Evolutionary conservation across 768 basidiomycete genomes (phyloP).

Genomic region (Psilocybe subaeruginosa): DNA sequence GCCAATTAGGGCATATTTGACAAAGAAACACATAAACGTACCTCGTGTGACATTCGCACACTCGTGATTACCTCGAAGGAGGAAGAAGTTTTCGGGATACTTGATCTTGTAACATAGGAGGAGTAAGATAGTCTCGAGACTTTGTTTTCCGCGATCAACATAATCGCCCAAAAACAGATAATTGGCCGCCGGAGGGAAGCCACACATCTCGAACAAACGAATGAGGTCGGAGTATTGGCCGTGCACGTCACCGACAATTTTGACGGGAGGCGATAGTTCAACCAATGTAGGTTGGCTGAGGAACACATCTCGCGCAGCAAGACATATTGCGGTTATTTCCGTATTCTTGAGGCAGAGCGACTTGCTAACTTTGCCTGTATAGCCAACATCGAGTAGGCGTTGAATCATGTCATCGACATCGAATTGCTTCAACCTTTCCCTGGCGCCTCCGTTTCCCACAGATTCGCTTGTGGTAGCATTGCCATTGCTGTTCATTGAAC

Average conservation of each 20-base stretch:
- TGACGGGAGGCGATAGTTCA: constrained; percentile 96
- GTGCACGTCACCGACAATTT: constrained; percentile 99
- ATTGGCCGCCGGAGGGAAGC: constrained; percentile 95
- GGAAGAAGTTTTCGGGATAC: constrained; percentile 99
- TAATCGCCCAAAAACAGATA: constrained; percentile 99
- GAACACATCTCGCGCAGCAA: constrained; percentile 95
- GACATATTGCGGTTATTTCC: constrained; percentile 93
- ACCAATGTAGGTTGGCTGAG: constrained; percentile 96
- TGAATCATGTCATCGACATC: constrained; percentile 99
- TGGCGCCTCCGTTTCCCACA: constrained; percentile 45
- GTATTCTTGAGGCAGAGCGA: constrained; percentile 93
- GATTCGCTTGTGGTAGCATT: constrained; percentile 43
- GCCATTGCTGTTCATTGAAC: constrained; percentile 45
- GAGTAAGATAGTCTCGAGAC: constrained; percentile 95
- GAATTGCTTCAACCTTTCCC: constrained; percentile 68
- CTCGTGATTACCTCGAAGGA: constrained; percentile 97
- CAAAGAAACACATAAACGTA: constrained; percentile 38
- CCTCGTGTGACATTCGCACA: constrained; percentile 99
- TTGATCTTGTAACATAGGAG: constrained; percentile 99
- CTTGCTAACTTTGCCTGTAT: constrained; percentile 97
- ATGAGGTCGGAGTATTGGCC: constrained; percentile 99
- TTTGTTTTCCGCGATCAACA: constrained; percentile 98
- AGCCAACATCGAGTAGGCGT: constrained; percentile 93
- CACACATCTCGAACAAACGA: constrained; percentile 99
- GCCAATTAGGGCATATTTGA: constrained; percentile 18